Base-by-base conservation (phyloP, 2,329 filamentous ascomycete genomes). In the Exserohilum rostratum region DNA sequence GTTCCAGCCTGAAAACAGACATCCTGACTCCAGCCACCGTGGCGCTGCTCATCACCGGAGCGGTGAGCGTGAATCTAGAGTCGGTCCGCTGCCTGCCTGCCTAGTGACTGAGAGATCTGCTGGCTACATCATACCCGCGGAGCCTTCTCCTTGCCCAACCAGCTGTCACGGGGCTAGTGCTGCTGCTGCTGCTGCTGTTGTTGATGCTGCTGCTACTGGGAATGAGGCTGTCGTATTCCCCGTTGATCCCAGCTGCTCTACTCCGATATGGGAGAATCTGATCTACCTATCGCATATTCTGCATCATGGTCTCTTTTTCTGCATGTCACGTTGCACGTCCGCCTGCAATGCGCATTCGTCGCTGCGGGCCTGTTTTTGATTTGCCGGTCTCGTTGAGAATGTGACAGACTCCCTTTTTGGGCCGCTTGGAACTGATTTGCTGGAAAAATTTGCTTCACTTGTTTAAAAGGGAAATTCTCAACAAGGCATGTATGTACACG, bases 51-150 rank as follows among this genome's bases (percentile, higher is more conserved):
- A 44, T 39, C 38, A 25, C 46, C 34, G 33, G 51, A 54, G 51
- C 51, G 51, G 51, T 54, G 46, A 44, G 48, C 27, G 13, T 33
- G 38, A 29, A 54, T 29, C 13, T n/a, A 11, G 22, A 29, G 42
- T 54, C 46, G 35, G 20, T 40, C 27, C 45, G 17, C 46, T 50
- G 38, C 39, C 35, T 50, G 38, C 39, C 35, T 15, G 29, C 18
- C 46, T 30, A 48, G n/a, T 45, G 46, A 45, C 39, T 25, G 27
- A 29, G 20, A 22, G 11, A 12, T 34, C 30, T 37, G 27, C 18
- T 46, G 5, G n/a, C 20, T 50, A 49, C 46, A 43, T 45, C 51
- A 45, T 50, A 38, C 33, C 10, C 29, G n/a, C n/a, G 25, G 22
- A 12, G 22, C 11, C n/a, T n/a, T n/a, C n/a, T n/a, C n/a, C n/a